Percentiles rank a stretch among this genome's conserved stretches.
These are phyloP conservation scores for Metschnikowia noctiluminum DNA, from an alignment of 805 yeast species.

Conservation along the genomic window DNA sequence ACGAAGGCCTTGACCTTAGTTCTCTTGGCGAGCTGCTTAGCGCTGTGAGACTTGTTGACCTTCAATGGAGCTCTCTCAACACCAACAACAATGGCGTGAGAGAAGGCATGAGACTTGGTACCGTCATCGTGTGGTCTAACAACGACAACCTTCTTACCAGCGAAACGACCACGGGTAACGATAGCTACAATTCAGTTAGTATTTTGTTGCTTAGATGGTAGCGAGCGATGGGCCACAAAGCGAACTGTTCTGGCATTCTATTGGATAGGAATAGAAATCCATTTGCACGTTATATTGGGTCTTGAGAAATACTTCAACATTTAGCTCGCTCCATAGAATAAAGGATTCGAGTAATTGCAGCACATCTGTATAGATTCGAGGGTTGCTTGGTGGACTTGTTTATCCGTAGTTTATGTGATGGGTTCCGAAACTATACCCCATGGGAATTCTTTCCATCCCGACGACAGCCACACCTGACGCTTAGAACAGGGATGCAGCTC, in stretches of 20 bases:
- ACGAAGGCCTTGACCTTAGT: slow-evolving; percentile 98
- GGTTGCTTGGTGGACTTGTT: too few relatives aligned
- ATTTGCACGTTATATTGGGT: too few relatives aligned
- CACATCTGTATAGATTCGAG: too few relatives aligned
- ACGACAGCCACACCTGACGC: neutral
- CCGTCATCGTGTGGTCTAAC: slow-evolving; percentile 99
- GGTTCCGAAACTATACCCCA: neutral
- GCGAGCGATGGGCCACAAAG: too few relatives aligned
- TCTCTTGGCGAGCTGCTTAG: slow-evolving; percentile 95
- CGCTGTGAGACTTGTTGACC: slow-evolving; percentile 92
- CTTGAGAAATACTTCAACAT: too few relatives aligned
- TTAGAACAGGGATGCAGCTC: neutral
- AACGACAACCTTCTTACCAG: slow-evolving; percentile 99
- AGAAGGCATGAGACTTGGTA: slow-evolving; percentile 97
- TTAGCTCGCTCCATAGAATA: too few relatives aligned
- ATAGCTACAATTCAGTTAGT: slow-evolving; percentile 58
- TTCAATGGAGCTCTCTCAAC: slow-evolving; percentile 97
- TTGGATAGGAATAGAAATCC: too few relatives aligned
- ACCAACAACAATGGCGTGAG: slow-evolving; percentile 99
- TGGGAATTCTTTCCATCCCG: neutral
- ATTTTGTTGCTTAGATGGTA: neutral
- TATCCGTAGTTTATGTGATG: too few relatives aligned
- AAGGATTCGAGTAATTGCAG: too few relatives aligned
- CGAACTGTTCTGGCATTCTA: too few relatives aligned
- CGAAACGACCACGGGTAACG: slow-evolving; percentile 99